These are phyloP conservation scores for Fusarium mundagurra DNA, from an alignment of 2,329 filamentous ascomycete species.

Conservation along the genomic window DNA sequence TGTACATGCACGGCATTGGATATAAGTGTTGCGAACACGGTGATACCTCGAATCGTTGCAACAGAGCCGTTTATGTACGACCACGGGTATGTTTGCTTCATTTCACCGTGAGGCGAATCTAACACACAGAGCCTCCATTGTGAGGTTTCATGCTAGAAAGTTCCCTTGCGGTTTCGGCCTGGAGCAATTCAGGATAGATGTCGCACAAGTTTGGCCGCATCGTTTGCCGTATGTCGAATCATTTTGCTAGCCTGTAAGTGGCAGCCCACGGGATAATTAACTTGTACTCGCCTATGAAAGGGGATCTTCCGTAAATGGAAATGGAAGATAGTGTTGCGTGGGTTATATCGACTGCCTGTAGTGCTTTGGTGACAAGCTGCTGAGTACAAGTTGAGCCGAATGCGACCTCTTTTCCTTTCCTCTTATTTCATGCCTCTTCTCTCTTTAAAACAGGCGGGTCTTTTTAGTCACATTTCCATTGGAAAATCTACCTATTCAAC, in stretches of 20 bases:
- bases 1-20: conserved; percentile 11
- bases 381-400: conserved; percentile 31
- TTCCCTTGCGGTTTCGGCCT: conserved; percentile 23
- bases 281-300: conserved; percentile 14
- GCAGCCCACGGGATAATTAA: conserved; percentile 3
- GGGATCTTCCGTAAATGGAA: background rate
- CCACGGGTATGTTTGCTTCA: conserved; percentile 41
- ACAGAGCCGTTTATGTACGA: conserved; percentile 42
- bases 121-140: conserved; percentile 14
- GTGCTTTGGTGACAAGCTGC: conserved; percentile 15
- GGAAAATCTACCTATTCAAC: background rate
- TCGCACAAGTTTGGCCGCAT: conserved; percentile 30
- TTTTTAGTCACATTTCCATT: background rate
- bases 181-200: conserved; percentile 20
- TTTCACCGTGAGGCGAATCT: conserved; percentile 31
- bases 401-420: background rate
- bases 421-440: background rate
- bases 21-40: conserved; percentile 24
- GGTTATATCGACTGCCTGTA: conserved; percentile 4
- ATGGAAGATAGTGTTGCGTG: conserved; percentile 10
- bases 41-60: conserved; percentile 35
- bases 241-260: conserved; percentile 7
- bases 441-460: background rate
- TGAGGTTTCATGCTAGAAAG: conserved; percentile 30
- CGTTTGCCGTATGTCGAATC: conserved; percentile 33